Base-by-base conservation (phyloP, 495 filamentous ascomycete species). In the Neurospora discreta region DNA sequence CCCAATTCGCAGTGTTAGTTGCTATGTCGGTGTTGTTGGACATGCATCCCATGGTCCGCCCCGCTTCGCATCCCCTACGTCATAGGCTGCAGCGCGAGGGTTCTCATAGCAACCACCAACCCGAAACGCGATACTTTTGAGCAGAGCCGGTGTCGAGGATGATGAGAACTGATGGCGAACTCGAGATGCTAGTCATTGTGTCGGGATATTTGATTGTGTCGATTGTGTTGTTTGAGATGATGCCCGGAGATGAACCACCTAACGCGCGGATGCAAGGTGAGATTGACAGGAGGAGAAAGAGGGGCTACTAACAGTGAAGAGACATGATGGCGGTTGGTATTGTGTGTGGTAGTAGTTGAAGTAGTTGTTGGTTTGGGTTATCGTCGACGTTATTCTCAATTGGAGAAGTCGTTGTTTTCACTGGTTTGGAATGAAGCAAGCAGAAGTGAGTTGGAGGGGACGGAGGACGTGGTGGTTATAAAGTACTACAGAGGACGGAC, bases 271-370 rank as follows among this genome's bases (percentile, higher is more conserved):
- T 65, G 52, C 52, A 65, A 65, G 23, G 52, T 65, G 52, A 43
- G 60, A 40, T 58, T 13, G 20, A 20, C 39, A 52, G 43, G 68
- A 36, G 40, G 39, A 39, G 36, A 16, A 42, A 42, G 36, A 16
- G 36, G 13, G 68, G 16, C 36, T 67, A 85, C 86, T 80, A 76
- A 88, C 86, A 88, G 77, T 87, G 84, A 70, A 88, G 84, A 85
- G 85, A 87, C 86, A 88, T 88, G 80, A 74, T 86, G 78, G 71
- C 73, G 73, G 72, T 73, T 73, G 36, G 73, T 68, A 23, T 72
- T 13, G 38, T 20, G 30, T 70, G 9, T 69, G 39, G 41, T 58
- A 38, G 71, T 68, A 11, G 46, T 44, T 46, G 43, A 39, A 39
- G 69, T 69, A 11, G 46, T 68, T 46, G 52, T 41, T 41, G 15